These are phyloP conservation scores for Symbiodinium natans DNA, from an alignment of 73 alveolate genomes.

Conservation along the genomic window DNA sequence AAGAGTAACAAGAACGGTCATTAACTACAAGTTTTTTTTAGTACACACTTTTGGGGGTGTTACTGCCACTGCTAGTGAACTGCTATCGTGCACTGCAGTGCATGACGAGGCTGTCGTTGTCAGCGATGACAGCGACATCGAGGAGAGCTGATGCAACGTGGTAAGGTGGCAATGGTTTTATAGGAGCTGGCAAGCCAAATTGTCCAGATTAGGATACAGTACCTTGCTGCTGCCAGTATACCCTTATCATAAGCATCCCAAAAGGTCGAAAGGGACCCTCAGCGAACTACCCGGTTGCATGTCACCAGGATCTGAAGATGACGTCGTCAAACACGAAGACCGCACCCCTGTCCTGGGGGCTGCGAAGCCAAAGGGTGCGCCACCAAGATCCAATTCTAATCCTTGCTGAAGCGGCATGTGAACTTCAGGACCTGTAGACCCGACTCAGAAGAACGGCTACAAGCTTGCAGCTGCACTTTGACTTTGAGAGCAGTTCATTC, in stretches of 20 bases:
- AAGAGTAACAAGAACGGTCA: no score
- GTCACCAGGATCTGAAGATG: constrained; percentile 1
- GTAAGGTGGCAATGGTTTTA: no score
- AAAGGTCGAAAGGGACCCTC: no score
- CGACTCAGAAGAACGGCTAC: neutral
- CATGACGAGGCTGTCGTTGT: neutral
- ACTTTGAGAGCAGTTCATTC: no score
- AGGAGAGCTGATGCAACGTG: neutral
- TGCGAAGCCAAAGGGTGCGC: neutral
- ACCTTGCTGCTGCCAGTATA: neutral
- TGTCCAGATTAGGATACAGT: neutral
- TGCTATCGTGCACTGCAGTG: no score
- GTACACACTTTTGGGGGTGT: no score
- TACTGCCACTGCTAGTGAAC: no score
- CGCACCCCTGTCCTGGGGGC: neutral
- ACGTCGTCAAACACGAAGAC: neutral
- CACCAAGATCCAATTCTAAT: no score
- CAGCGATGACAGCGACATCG: constrained; percentile 11
- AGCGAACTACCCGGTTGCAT: no score
- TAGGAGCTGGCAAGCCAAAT: neutral
- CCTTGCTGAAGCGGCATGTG: neutral
- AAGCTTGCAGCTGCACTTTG: no score
- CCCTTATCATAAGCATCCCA: no score
- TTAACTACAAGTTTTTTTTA: no score
- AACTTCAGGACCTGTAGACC: neutral